Percentiles rank a stretch among this genome's conserved stretches.
Evolutionary conservation across 805 yeast genomes (phyloP).

Genomic region (Sungouiella thailandica): DNA sequence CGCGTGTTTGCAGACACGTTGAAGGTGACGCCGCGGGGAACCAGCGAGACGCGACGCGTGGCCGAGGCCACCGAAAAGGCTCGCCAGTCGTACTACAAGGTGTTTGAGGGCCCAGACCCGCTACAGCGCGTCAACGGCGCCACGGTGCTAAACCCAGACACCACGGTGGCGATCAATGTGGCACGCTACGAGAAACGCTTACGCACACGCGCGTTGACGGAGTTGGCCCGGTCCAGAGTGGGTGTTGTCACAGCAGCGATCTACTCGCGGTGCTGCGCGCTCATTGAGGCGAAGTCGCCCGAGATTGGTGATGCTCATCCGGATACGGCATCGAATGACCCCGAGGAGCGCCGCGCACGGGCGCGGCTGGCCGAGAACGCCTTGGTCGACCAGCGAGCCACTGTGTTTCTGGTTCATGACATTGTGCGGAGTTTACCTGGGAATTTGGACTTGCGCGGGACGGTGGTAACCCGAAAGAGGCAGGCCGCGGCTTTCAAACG

Average conservation of each 20-base stretch:
- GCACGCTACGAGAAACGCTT: constrained; percentile 62
- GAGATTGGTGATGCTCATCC: too few species aligned
- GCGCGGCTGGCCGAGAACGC: constrained; percentile 26
- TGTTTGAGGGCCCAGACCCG: constrained; percentile 23
- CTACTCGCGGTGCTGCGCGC: constrained; percentile 51
- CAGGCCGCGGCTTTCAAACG: constrained; percentile 39
- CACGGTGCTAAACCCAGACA: constrained; percentile 42
- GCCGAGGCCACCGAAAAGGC: constrained; percentile 61
- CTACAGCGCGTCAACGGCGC: constrained; percentile 27
- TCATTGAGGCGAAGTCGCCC: constrained; percentile 56
- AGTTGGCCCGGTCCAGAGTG: constrained; percentile 58
- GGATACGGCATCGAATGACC: too few species aligned
- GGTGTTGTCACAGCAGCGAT: constrained; percentile 66
- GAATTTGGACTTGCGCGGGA: constrained; percentile 39
- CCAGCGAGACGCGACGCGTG: constrained; percentile 37
- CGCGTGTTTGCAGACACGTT: constrained; percentile 31
- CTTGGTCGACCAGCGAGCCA: constrained; percentile 31
- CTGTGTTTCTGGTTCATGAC: constrained; percentile 32
- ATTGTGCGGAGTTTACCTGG: constrained; percentile 33
- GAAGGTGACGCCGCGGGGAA: constrained; percentile 33
- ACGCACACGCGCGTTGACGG: constrained; percentile 59
- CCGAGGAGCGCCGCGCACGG: constrained; percentile 31
- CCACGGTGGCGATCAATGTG: constrained; percentile 58
- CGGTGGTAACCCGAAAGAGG: constrained; percentile 42
- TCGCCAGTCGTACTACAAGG: constrained; percentile 32